A percentile compares a stretch with the other conserved stretches of the same genome.
Conservation (phyloP, 2,329 filamentous ascomycete species). For the Diaporthe batatas region DNA sequence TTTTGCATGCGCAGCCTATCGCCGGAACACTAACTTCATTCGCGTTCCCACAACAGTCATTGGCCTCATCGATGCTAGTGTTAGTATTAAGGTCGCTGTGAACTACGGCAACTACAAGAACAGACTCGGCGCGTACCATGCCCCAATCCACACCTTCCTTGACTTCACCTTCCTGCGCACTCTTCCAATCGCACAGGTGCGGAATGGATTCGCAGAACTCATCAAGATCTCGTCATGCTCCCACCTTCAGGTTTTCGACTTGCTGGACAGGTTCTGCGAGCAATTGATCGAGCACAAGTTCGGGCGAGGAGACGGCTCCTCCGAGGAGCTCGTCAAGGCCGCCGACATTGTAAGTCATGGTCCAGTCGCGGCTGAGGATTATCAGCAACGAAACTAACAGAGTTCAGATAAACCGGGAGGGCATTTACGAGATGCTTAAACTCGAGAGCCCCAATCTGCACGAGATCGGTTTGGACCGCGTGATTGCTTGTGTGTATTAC, state of each 20-base stretch:
- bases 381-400: constrained; percentile 40
- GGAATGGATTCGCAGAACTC: constrained; percentile 80
- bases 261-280: constrained; percentile 78
- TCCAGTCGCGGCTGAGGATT: too few species aligned
- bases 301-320: constrained; percentile 69
- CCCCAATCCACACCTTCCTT: constrained; percentile 78
- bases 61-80: constrained; percentile 80
- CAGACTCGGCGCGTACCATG: constrained; percentile 79
- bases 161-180: constrained; percentile 80
- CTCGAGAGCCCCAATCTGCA: constrained; percentile 80
- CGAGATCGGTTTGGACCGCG: constrained; percentile 78
- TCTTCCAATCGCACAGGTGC: constrained; percentile 75
- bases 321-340: constrained; percentile 68
- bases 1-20: constrained; percentile 79
- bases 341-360: constrained; percentile 61
- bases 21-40: constrained; percentile 80
- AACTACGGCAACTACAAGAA: constrained; percentile 85
- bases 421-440: constrained; percentile 80
- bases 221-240: constrained; percentile 83
- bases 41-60: constrained; percentile 81
- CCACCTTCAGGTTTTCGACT: constrained; percentile 73
- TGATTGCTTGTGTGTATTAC: constrained; percentile 68
- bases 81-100: constrained; percentile 83
- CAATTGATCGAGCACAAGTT: constrained; percentile 75
- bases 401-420: constrained; percentile 72